Base-by-base conservation (phyloP, 805 yeast species). In the Saccharomycopsis schoenii region DNA sequence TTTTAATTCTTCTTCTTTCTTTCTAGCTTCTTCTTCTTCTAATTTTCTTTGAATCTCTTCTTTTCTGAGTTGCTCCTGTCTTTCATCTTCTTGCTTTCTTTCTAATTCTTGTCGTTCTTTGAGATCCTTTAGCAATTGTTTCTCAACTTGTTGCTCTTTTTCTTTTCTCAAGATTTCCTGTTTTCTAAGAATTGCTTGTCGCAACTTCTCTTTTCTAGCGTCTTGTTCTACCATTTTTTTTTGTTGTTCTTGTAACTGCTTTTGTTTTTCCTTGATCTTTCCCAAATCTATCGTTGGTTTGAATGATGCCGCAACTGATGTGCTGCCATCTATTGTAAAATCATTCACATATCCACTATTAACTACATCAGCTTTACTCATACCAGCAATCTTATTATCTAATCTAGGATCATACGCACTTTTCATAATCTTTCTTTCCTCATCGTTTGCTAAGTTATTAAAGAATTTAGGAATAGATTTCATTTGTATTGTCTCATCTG, bases 361-460 rank as follows among this genome's bases (percentile, higher is more conserved):
- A 4, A 83, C 72, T 2, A 82, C 67, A 10, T 69, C 66, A n/a
- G 72, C 65, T 57, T 70, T 72, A 1, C 70, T 58, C 24, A 60
- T 60, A 9, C 68, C 69, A n/a, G 59, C 61, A 10, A 78, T 66
- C 65, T 76, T 80, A 1, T 65, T 59, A 54, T 83, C 80, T 2
- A 83, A 73, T 25, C 72, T 70, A 9, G 60, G 57, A 1, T 84
- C 74, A 65, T 73, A 81, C 0, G 81, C 77, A 61, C 82, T 84
- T 59, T 74, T 76, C 62, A 79, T 72, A 2, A 81, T 77, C 56
- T 74, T 72, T 42, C 70, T 74, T 64, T 72, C 79, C 12, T 57
- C 59, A 40, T 50, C 51, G 15, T 39, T 19, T 8, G 52, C 42
- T 12, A 43, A 25, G 11, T 56, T 40, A 34, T 19, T 29, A 15